phyloP scores from a whole-genome alignment of 768 basidiomycete species.

The Leccinum imitatum region DNA sequence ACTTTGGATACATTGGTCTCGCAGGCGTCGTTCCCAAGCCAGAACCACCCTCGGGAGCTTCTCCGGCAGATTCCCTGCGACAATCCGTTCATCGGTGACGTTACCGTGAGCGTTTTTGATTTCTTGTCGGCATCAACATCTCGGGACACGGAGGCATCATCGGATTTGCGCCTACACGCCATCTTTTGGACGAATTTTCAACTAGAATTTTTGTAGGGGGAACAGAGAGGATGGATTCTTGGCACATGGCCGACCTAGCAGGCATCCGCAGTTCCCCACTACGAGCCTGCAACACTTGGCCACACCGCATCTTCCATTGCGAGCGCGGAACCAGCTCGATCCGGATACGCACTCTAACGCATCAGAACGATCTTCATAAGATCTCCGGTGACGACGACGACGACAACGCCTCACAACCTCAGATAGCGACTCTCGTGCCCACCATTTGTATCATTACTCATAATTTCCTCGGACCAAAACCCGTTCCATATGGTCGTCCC shows the following conservation, averaged over 20 bases:
- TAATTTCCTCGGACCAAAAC: conserved; percentile 29
- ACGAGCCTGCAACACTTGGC: conserved; percentile 11
- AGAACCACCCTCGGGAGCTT: conserved; percentile 37
- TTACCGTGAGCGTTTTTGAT: conserved; percentile 16
- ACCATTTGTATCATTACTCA: conserved; percentile 36
- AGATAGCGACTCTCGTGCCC: neutral
- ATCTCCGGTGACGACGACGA: conserved; percentile 23
- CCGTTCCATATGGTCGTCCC: conserved; percentile 21
- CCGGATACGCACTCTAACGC: conserved; percentile 16
- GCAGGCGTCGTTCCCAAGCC: conserved; percentile 74
- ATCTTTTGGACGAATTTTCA: conserved; percentile 31
- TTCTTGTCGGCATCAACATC: conserved; percentile 33
- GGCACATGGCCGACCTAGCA: conserved; percentile 17
- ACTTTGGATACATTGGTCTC: conserved; percentile 70
- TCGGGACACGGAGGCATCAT: conserved; percentile 23
- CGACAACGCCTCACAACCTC: conserved; percentile 16
- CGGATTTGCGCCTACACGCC: conserved; percentile 25
- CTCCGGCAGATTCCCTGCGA: conserved; percentile 31
- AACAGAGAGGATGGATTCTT: conserved; percentile 18
- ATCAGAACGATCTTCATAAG: conserved; percentile 24
- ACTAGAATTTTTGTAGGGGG: conserved; percentile 18
- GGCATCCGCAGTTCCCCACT: conserved; percentile 8
- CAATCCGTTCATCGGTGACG: conserved; percentile 35
- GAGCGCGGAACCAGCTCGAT: conserved; percentile 26
- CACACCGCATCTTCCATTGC: conserved; percentile 16